Conservation (phyloP, 2,329 filamentous ascomycete genomes). For the Talaromyces sp. region DNA sequence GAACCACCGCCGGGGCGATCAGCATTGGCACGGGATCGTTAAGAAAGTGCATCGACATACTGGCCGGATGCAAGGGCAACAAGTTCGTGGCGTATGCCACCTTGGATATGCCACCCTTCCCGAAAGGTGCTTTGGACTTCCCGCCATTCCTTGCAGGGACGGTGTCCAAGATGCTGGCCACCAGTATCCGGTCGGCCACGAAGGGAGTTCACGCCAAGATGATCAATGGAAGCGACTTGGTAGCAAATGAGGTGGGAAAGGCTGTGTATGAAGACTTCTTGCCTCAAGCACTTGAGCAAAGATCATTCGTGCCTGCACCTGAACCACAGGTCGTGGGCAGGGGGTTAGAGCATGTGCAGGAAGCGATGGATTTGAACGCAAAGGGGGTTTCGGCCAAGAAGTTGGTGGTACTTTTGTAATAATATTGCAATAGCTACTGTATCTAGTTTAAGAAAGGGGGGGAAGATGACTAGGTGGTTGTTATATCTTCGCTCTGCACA, state of each 20-base stretch:
- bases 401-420: slow-evolving; percentile 1
- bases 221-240: slow-evolving; percentile 7
- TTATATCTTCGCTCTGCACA: too few relatives aligned
- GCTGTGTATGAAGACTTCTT: slow-evolving; percentile 31
- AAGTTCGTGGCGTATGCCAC: not conserved
- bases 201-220: slow-evolving; percentile 7
- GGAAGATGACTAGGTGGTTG: too few relatives aligned
- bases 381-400: slow-evolving; percentile 4
- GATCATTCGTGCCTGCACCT: slow-evolving; percentile 28
- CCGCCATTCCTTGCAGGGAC: not conserved
- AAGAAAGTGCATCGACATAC: slow-evolving; percentile 13
- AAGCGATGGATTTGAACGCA: not conserved
- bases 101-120: not conserved
- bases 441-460: not conserved
- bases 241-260: slow-evolving; percentile 23
- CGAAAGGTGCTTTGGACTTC: not conserved
- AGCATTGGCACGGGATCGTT: slow-evolving; percentile 33
- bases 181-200: not conserved
- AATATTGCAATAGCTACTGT: not conserved
- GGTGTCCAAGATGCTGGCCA: not conserved
- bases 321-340: slow-evolving; percentile 29
- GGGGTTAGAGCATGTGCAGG: slow-evolving; percentile 3
- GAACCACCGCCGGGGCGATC: slow-evolving; percentile 32
- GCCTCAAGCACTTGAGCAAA: slow-evolving; percentile 26
- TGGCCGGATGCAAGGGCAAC: not conserved